Base-by-base conservation (phyloP, 495 filamentous ascomycete species). In the Corynascus novoguineensis region DNA sequence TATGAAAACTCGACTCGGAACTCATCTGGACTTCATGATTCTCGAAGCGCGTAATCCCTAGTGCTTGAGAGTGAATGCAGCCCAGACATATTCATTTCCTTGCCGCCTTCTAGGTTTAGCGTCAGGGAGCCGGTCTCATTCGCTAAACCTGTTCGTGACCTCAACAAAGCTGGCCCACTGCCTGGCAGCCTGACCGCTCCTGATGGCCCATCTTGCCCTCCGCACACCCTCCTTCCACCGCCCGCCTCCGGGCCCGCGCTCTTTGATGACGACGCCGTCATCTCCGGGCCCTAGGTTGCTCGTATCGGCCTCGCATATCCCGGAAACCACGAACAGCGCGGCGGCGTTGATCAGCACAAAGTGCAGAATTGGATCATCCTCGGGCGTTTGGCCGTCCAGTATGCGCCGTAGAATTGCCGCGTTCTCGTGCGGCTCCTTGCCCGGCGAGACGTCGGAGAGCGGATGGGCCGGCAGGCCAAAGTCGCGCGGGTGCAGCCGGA, bases 311-410 rank as follows among this genome's bases (percentile, higher is more conserved):
- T 96, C 92, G 62, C 91, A 93, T n/a, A 95, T 71, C 0, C 95
- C 95, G 1, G 88, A 78, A 7, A 86, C 81, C 0, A 92, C 91
- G 22, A 97, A 78, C 47, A 97, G 72, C 12, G 90, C 90, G 2
- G 93, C 93, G 0, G 92, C 86, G 65, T 99, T 99, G 68, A 96
- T 85, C 38, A 97, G 74, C 41, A 99, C 92, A 63, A 97, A 97
- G 64, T 93, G 85, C 69, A 95, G 68, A 60, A 99, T 90, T 2
- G 95, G 89, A 67, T 95, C 84, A 59, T 89, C 86, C 10, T 76
- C 75, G 1, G 80, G 75, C 52, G 95, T 65, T 68, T 90, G 80
- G 45, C 87, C 87, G 19, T 81, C 78, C 51, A 99, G 68, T 12
- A 99, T 83, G 53, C 77, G 77, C 70, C 83, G 83, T 40, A 99